Base-by-base conservation (phyloP, 768 basidiomycete genomes). In the Psilocybe sp. region DNA sequence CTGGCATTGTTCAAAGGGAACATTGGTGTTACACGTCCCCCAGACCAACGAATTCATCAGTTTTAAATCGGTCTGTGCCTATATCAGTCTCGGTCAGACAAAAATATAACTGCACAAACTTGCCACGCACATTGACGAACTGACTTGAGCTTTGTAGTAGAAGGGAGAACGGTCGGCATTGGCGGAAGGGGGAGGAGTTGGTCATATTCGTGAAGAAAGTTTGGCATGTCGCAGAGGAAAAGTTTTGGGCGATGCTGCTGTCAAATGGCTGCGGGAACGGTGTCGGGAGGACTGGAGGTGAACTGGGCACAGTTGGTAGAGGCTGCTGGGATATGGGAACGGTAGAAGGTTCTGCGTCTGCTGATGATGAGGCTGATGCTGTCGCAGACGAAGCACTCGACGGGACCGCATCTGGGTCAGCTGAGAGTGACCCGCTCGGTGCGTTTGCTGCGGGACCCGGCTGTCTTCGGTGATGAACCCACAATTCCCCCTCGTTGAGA, bases 241-340 rank as follows among this genome's bases (percentile, higher is more conserved):
- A 91, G 64, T 90, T 88, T 38, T 74, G 64, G 13, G 78, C 69
- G 44, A 92, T 62, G 2, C 76, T 75, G 5, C 77, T 71, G 60
- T 89, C 89, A 61, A 84, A 84, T 0, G 88, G 76, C 53, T 89
- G 87, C 3, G 87, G 87, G 63, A 92, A 91, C 0, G 90, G 90
- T 5, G 80, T 81, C 7, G 89, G 87, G 19, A 91, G 74, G 6
- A 56, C 52, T 2, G 85, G 80, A 3, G 78, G 65, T 5, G 69
- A 54, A 4, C 67, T 52, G 0, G 85, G 83, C n/a, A 84, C 66
- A 2, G 76, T 70, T 1, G 81, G 82, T 7, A 76, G 58, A 20
- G 60, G 48, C 34, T 57, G 71, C 46, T 53, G 57, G 6, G 60
- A 31, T 5, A 65, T 56, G 4, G 68, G 38, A 3, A 60, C 38